phyloP scores from a whole-genome alignment of 1,139 yeast genomes.

The Yamadazyma songkhlaensis region DNA sequence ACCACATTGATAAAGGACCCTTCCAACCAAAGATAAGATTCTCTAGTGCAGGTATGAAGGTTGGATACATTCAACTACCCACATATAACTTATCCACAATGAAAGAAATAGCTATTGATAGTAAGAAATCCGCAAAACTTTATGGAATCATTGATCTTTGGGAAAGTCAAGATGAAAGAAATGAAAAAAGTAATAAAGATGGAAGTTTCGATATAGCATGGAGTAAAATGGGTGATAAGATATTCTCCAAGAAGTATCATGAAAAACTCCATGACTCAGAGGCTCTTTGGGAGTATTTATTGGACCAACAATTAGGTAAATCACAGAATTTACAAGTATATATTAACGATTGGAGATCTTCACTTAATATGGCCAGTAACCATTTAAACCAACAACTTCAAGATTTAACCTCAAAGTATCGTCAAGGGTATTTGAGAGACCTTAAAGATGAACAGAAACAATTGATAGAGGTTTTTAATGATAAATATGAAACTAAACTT shows the following conservation, averaged over 20 bases:
- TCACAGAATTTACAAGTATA: neutral
- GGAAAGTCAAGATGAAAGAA: conserved; percentile 17
- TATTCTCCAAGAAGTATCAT: conserved; percentile 30
- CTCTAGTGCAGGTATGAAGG: conserved; percentile 31
- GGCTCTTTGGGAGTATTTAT: conserved; percentile 33
- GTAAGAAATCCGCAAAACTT: conserved; percentile 28
- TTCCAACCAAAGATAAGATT: conserved; percentile 27
- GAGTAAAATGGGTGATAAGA: conserved; percentile 27
- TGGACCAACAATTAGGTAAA: conserved; percentile 11
- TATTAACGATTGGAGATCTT: conserved; percentile 2
- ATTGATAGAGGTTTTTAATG: conserved; percentile 25
- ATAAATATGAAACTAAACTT: conserved; percentile 20
- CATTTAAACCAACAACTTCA: conserved; percentile 15
- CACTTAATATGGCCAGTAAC: conserved; percentile 27
- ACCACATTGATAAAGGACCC: conserved; percentile 36
- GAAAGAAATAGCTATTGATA: conserved; percentile 29
- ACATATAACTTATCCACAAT: conserved; percentile 17
- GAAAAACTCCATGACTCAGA: conserved; percentile 21
- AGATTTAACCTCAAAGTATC: conserved; percentile 15
- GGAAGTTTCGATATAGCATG: conserved; percentile 26
- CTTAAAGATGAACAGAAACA: conserved; percentile 13
- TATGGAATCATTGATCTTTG: conserved; percentile 26
- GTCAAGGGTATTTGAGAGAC: conserved; percentile 1
- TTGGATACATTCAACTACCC: conserved; percentile 32
- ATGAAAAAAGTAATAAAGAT: conserved; percentile 15